These are phyloP conservation scores for Trametes elegans DNA, from an alignment of 768 basidiomycete genomes.

Conservation along the genomic window DNA sequence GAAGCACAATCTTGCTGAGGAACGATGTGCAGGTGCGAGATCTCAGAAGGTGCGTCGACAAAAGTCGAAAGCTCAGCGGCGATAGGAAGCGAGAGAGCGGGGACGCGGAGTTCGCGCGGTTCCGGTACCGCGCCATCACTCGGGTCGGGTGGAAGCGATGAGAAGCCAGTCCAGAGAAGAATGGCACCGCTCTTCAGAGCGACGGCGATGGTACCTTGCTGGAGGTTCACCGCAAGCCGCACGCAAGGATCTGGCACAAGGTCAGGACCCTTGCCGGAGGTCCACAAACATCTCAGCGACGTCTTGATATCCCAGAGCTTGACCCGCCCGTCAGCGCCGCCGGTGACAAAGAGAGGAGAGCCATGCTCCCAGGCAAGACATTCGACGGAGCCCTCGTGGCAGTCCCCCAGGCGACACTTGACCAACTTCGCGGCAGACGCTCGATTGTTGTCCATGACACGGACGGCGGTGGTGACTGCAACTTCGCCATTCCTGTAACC, in stretches of 20 bases:
- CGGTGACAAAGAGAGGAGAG: conserved; percentile 42
- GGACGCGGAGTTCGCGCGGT: conserved; percentile 15
- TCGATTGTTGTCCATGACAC: conserved; percentile 54
- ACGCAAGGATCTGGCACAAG: conserved; percentile 49
- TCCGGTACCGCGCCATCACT: conserved; percentile 3
- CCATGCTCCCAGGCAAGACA: conserved; percentile 48
- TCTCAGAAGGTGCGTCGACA: neutral
- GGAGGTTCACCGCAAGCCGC: conserved; percentile 45
- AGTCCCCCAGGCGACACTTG: conserved; percentile 51
- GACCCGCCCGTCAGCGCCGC: conserved; percentile 59
- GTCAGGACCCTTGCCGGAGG: conserved; percentile 41
- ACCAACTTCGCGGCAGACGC: conserved; percentile 44
- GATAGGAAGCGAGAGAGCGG: conserved; percentile 9
- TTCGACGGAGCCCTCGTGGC: conserved; percentile 60
- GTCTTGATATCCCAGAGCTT: conserved; percentile 71
- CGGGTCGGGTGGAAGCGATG: conserved; percentile 14
- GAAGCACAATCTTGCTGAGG: conserved; percentile 17
- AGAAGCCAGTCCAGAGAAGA: conserved; percentile 51
- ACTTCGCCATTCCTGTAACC: conserved; percentile 71
- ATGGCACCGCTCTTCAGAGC: conserved; percentile 58
- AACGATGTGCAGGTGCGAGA: conserved; percentile 10
- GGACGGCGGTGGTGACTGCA: conserved; percentile 53
- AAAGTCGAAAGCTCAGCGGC: conserved; percentile 1
- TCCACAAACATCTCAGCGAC: conserved; percentile 56
- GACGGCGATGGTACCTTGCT: conserved; percentile 46